Evolutionary conservation across 352 stramenopile species (phyloP).

Genomic region (Pythium grandisporangium): DNA sequence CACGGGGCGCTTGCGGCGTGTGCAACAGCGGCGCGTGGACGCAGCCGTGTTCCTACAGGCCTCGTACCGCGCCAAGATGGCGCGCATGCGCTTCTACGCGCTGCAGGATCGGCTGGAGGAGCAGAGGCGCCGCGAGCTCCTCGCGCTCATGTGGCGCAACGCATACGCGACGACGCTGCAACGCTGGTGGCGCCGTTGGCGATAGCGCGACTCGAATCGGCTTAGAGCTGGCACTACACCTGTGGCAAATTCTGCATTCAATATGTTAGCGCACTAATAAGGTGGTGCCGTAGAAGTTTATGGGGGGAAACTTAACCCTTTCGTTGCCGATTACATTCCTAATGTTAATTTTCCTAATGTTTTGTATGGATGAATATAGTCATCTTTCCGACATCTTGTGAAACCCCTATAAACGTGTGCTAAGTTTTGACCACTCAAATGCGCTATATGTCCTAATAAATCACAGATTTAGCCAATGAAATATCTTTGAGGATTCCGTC

Average conservation of each 20-base stretch:
- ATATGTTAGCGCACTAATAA: too few relatives aligned
- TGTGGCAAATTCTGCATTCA: too few relatives aligned
- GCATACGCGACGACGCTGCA: constrained; percentile 66
- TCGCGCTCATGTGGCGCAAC: constrained; percentile 60
- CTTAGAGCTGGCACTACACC: too few relatives aligned
- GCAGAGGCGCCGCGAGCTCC: constrained; percentile 30
- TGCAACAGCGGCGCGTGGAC: constrained; percentile 13
- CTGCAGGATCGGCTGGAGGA: constrained; percentile 57
- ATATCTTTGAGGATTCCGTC: too few relatives aligned
- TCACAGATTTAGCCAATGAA: too few relatives aligned
- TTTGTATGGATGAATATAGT: neutral
- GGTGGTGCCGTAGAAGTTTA: too few relatives aligned
- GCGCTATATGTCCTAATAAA: neutral
- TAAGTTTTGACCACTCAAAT: neutral
- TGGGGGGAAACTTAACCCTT: too few relatives aligned
- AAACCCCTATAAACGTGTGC: neutral
- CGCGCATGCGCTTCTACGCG: constrained; percentile 40
- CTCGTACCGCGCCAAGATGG: constrained; percentile 49
- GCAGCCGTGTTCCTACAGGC: constrained; percentile 41
- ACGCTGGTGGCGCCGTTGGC: constrained; percentile 34
- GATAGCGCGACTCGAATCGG: neutral
- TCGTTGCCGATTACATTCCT: too few relatives aligned
- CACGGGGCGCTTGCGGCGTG: constrained; percentile 18
- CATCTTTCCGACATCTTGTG: neutral
- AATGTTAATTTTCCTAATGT: too few relatives aligned